Conservation (phyloP, 2,329 filamentous ascomycete genomes). For the Proliferodiscus dingleyae region DNA sequence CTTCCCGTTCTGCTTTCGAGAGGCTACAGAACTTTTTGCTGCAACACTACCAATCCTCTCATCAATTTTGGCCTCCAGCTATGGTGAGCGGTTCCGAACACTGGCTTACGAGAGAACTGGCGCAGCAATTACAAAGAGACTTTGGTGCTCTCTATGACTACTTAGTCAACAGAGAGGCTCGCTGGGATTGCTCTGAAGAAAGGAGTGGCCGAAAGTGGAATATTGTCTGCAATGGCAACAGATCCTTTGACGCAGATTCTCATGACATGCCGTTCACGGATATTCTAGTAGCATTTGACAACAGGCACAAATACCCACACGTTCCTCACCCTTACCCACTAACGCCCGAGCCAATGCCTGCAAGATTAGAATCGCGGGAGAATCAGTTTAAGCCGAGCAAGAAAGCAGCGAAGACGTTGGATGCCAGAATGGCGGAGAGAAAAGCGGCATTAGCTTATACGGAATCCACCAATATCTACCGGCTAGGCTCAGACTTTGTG, state of each 20-base stretch:
- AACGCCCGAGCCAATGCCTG: slow-evolving; percentile 49
- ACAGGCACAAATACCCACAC: slow-evolving; percentile 56
- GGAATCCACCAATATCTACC: slow-evolving; percentile 55
- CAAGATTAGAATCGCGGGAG: slow-evolving; percentile 19
- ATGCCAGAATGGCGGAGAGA: slow-evolving; percentile 24
- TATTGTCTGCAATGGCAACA: slow-evolving; percentile 48
- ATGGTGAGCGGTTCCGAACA: slow-evolving; percentile 39
- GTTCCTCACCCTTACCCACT: slow-evolving; percentile 64
- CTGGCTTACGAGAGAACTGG: slow-evolving; percentile 58
- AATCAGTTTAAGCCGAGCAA: slow-evolving; percentile 18
- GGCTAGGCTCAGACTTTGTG: slow-evolving; percentile 47
- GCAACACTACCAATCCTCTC: slow-evolving; percentile 50
- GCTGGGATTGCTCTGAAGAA: slow-evolving; percentile 60
- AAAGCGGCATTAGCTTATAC: slow-evolving; percentile 46
- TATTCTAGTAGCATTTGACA: slow-evolving; percentile 62
- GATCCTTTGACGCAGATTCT: slow-evolving; percentile 45
- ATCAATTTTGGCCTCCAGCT: slow-evolving; percentile 58
- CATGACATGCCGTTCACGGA: slow-evolving; percentile 59
- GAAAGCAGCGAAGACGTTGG: slow-evolving; percentile 6
- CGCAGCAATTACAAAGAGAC: slow-evolving; percentile 55
- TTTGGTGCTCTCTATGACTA: slow-evolving; percentile 68
- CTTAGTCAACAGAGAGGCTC: slow-evolving; percentile 60
- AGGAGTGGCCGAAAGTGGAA: slow-evolving; percentile 60
- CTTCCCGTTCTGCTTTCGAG: slow-evolving; percentile 46
- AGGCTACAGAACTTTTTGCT: slow-evolving; percentile 57